phyloP scores from a whole-genome alignment of 169 alveolate species.

The Plasmodium ovale region DNA sequence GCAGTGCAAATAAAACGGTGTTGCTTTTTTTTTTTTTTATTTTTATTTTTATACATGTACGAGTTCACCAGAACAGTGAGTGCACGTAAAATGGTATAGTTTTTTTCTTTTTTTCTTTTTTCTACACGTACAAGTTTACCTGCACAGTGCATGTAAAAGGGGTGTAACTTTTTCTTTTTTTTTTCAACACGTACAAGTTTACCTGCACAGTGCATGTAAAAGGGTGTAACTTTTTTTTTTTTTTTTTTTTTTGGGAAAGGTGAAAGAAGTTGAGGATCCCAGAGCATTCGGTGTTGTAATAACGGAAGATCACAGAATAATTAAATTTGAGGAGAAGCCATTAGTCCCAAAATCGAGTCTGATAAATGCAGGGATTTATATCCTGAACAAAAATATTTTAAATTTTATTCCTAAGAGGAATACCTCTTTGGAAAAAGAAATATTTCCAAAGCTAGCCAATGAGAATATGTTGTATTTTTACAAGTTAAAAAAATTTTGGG shows the following conservation, averaged over 20 bases:
- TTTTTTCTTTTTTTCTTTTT: background rate
- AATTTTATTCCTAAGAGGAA: constrained; percentile 92
- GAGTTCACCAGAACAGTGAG: too few relatives aligned
- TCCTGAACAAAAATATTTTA: constrained; percentile 89
- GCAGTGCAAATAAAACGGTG: too few relatives aligned
- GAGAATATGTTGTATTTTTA: constrained; percentile 83
- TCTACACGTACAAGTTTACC: background rate
- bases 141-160: background rate
- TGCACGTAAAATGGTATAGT: too few relatives aligned
- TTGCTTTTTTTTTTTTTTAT: too few relatives aligned
- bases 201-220: constrained; percentile 3
- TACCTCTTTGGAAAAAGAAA: constrained; percentile 95
- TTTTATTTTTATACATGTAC: too few relatives aligned
- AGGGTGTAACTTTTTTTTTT: background rate
- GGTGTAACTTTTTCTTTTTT: background rate
- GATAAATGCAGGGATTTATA: constrained; percentile 92
- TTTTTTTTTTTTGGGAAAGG: constrained; percentile 57
- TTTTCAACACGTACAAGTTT: background rate
- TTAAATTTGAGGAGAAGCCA: constrained; percentile 96
- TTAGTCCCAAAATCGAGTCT: constrained; percentile 60
- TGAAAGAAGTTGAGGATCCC: constrained; percentile 96
- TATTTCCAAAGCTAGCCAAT: constrained; percentile 95
- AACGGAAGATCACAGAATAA: constrained; percentile 90
- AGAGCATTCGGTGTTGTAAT: constrained; percentile 97
- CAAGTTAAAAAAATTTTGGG: constrained; percentile 88